Conservation (phyloP, 306 rosid species). For the Pterocarpus macrocarpus region DNA sequence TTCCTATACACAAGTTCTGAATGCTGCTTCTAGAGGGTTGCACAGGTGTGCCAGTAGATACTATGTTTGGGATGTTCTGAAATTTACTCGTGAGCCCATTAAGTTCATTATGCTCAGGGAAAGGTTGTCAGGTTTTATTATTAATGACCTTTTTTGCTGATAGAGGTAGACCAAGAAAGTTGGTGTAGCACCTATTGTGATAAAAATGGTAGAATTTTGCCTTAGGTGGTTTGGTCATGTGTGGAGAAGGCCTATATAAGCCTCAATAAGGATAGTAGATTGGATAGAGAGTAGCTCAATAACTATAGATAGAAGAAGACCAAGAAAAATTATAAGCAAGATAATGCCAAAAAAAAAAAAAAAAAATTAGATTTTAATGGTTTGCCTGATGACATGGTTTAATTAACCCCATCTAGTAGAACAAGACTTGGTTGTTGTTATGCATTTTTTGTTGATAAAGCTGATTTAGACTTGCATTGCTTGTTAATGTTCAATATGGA, state of each 20-base stretch:
- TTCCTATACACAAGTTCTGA: slow-evolving; percentile 70
- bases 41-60: slow-evolving; percentile 68
- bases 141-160: not conserved
- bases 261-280: no score
- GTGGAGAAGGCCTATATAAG: no score
- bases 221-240: no score
- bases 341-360: no score
- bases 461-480: slow-evolving; percentile 5
- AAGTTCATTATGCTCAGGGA: slow-evolving; percentile 26
- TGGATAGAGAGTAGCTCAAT: no score
- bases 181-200: not conserved
- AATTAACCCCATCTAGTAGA: no score
- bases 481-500: slow-evolving; percentile 22
- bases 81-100: slow-evolving; percentile 26
- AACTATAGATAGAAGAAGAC: no score
- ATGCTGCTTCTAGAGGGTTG: slow-evolving; percentile 84
- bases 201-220: not conserved
- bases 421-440: no score
- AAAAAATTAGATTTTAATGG: no score
- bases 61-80: slow-evolving; percentile 27
- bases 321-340: no score
- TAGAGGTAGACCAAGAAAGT: not conserved
- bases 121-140: slow-evolving; percentile 24
- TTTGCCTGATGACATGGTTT: no score
- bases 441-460: not conserved